Percentiles rank a stretch among this genome's conserved stretches.
Evolutionary conservation across 2,329 filamentous ascomycete genomes (phyloP).

Genomic region (Sordariomycetes sp.): DNA sequence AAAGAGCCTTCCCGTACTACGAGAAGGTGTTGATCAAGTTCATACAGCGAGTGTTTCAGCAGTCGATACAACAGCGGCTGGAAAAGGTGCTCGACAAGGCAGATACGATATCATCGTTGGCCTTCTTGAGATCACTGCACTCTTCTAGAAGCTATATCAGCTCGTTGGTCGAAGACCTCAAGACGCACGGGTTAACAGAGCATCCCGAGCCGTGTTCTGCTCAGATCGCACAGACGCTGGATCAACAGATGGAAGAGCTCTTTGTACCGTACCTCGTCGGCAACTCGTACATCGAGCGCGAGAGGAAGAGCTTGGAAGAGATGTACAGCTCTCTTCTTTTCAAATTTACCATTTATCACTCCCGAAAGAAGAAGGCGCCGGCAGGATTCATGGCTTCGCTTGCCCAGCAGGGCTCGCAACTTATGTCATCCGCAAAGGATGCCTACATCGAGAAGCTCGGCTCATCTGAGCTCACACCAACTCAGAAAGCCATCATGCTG

Average conservation of each 20-base stretch:
- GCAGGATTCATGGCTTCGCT: conserved; percentile 89
- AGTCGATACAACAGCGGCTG: conserved; percentile 91
- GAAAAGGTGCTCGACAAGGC: conserved; percentile 96
- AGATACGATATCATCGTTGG: conserved; percentile 79
- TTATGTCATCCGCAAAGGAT: conserved; percentile 81
- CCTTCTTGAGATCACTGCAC: conserved; percentile 84
- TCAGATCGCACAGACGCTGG: conserved; percentile 68
- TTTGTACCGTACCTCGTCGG: conserved; percentile 64
- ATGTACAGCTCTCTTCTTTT: conserved; percentile 86
- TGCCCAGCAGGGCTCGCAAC: conserved; percentile 80
- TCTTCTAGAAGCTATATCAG: conserved; percentile 86
- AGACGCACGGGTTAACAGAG: conserved; percentile 88
- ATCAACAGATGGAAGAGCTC: conserved; percentile 68
- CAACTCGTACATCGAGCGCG: conserved; percentile 62
- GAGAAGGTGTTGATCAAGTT: conserved; percentile 92
- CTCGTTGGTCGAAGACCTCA: conserved; percentile 81
- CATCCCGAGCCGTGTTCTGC: conserved; percentile 86
- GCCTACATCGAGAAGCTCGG: conserved; percentile 85
- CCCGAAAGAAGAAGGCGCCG: conserved; percentile 74
- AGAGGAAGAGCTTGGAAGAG: conserved; percentile 64
- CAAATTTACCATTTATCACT: conserved; percentile 95
- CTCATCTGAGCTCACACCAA: conserved; percentile 76
- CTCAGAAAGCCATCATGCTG: conserved; percentile 84
- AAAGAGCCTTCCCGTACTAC: conserved; percentile 90
- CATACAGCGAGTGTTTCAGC: conserved; percentile 91